Conservation (phyloP, 257 asterid genomes). For the Solanum piurae region DNA sequence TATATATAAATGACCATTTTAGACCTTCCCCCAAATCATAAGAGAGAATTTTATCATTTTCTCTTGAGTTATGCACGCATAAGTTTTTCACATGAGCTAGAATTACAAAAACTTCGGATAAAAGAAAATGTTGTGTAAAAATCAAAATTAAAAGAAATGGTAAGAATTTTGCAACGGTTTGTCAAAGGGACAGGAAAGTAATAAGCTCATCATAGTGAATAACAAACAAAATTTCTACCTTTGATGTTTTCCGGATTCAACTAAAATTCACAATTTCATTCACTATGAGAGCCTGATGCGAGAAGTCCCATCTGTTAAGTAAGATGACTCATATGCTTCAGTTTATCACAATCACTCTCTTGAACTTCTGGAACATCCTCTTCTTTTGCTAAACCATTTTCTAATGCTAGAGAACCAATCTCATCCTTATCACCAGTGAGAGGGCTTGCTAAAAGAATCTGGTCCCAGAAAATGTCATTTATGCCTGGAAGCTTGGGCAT, state of each 20-base stretch:
- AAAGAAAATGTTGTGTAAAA: not conserved
- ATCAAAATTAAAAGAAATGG: not conserved
- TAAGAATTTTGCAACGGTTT: not conserved
- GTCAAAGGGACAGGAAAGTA: not conserved
- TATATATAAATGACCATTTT: not conserved
- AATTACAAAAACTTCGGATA: not conserved
- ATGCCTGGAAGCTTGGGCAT: constrained; percentile 57
- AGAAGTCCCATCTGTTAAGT: constrained; percentile 59
- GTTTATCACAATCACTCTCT: constrained; percentile 40
- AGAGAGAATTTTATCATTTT: not conserved
- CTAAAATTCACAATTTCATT: not conserved
- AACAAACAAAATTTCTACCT: not conserved
- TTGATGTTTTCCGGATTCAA: not conserved
- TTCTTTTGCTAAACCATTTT: constrained; percentile 5
- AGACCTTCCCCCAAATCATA: not conserved
- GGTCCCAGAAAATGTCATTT: constrained; percentile 75
- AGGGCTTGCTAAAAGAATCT: constrained; percentile 51
- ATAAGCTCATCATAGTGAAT: not conserved
- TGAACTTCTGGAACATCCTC: constrained; percentile 20
- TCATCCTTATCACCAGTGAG: constrained; percentile 37
- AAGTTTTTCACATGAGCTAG: not conserved
- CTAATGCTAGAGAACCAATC: constrained; percentile 19
- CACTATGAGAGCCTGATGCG: constrained; percentile 25
- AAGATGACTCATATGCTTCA: constrained; percentile 35
- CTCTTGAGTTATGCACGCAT: not conserved